phyloP scores from a whole-genome alignment of 1,284 basidiomycete species.

The Ustilago xerochloae region DNA sequence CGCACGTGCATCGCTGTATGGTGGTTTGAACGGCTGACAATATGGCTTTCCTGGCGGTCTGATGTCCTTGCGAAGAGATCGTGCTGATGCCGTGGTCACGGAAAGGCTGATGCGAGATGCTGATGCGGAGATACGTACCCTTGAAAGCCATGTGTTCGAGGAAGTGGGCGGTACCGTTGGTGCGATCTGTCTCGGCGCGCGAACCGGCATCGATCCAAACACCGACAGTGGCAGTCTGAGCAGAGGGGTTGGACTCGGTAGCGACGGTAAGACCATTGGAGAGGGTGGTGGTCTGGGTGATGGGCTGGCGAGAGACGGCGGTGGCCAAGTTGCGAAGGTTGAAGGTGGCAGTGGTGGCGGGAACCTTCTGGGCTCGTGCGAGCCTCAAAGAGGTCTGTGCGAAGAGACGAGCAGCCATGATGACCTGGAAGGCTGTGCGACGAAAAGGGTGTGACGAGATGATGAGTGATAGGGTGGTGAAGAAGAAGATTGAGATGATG shows the following conservation, averaged over 20 bases:
- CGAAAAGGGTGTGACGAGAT: slow-evolving; percentile 16
- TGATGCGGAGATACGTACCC: slow-evolving; percentile 57
- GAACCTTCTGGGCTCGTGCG: slow-evolving; percentile 47
- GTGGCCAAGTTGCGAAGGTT: slow-evolving; percentile 52
- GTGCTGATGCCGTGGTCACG: neutral
- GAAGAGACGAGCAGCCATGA: slow-evolving; percentile 55
- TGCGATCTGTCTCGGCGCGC: slow-evolving; percentile 91
- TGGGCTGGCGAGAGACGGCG: slow-evolving; percentile 53
- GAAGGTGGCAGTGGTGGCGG: slow-evolving; percentile 45
- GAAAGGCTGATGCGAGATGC: neutral
- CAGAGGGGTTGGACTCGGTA: slow-evolving; percentile 85
- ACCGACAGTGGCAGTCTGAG: slow-evolving; percentile 97
- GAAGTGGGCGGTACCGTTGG: slow-evolving; percentile 97
- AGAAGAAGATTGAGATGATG: slow-evolving; percentile 3
- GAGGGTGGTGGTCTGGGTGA: slow-evolving; percentile 64
- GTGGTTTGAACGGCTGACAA: too few relatives aligned
- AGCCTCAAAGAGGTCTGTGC: slow-evolving; percentile 54
- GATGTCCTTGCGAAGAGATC: too few relatives aligned
- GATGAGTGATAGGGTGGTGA: slow-evolving; percentile 10
- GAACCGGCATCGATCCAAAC: slow-evolving; percentile 99
- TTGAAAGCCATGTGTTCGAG: slow-evolving; percentile 90
- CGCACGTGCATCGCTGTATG: too few relatives aligned
- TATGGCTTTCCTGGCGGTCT: too few relatives aligned
- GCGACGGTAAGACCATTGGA: slow-evolving; percentile 68
- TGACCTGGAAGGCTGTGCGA: slow-evolving; percentile 38